These are phyloP conservation scores for Phytophthora hibernalis DNA, from an alignment of 352 stramenopile genomes.

Conservation along the genomic window DNA sequence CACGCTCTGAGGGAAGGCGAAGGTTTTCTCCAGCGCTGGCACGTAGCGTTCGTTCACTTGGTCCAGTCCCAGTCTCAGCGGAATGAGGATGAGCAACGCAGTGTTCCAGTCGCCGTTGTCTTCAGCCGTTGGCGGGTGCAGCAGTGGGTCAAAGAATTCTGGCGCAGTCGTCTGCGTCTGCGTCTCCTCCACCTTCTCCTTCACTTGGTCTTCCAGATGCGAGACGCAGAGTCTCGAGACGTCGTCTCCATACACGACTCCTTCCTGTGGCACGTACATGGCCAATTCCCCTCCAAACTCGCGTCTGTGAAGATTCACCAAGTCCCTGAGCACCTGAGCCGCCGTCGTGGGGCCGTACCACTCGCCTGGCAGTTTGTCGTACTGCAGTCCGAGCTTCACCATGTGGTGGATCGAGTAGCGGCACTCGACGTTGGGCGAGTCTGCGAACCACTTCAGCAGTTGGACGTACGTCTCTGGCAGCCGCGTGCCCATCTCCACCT, in stretches of 20 bases:
- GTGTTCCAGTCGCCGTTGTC: constrained; percentile 79
- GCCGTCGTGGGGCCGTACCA: constrained; percentile 94
- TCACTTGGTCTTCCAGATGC: constrained; percentile 45
- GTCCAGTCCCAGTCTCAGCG: constrained; percentile 92
- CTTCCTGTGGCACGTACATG: constrained; percentile 88
- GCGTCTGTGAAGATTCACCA: constrained; percentile 75
- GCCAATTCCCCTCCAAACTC: constrained; percentile 53
- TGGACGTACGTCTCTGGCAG: constrained; percentile 53
- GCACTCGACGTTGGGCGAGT: constrained; percentile 73
- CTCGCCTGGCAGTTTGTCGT: constrained; percentile 92
- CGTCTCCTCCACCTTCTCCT: constrained; percentile 14
- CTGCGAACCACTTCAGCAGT: constrained; percentile 88
- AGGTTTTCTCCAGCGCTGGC: constrained; percentile 72
- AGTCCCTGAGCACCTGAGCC: constrained; percentile 87
- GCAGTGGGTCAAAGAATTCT: constrained; percentile 86
- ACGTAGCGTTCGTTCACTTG: constrained; percentile 87
- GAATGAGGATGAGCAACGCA: constrained; percentile 92
- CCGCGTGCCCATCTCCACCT: constrained; percentile 34
- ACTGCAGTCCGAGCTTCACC: constrained; percentile 90
- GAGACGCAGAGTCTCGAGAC: constrained; percentile 77
- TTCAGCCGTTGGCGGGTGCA: constrained; percentile 69
- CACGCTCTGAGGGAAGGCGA: constrained; percentile 93
- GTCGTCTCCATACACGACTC: constrained; percentile 84
- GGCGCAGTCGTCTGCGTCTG: constrained; percentile 1
- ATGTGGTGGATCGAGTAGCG: constrained; percentile 93